Conservation (phyloP, 2,329 filamentous ascomycete species). For the Xylaria multiplex region DNA sequence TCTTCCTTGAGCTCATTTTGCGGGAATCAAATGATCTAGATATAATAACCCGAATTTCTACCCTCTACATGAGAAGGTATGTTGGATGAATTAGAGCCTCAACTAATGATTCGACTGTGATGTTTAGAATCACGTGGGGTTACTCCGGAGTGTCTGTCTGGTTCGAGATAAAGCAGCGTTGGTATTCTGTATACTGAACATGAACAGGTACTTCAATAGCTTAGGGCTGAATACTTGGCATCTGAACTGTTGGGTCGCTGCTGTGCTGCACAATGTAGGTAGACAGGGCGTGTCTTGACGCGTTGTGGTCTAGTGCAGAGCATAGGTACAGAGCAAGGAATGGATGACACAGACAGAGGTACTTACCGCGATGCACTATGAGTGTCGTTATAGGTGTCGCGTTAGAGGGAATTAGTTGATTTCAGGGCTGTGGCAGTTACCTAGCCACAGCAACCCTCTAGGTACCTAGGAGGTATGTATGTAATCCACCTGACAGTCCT, state of each 20-base stretch:
- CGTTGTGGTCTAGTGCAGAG: constrained; percentile 3
- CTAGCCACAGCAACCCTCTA: no score
- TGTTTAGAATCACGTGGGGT: constrained; percentile 16
- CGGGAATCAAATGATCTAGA: not conserved
- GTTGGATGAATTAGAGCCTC: not conserved
- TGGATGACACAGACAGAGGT: no score
- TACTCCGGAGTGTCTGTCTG: not conserved
- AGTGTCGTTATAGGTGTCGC: not conserved
- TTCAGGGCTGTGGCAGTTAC: not conserved
- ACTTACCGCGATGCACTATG: not conserved
- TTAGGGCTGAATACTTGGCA: constrained; percentile 22
- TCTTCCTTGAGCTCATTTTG: constrained; percentile 37
- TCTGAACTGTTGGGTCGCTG: not conserved
- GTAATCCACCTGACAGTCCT: not conserved
- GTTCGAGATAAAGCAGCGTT: not conserved
- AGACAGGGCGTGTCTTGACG: constrained; percentile 16
- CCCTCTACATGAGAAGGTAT: constrained; percentile 1
- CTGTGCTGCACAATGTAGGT: constrained; percentile 1
- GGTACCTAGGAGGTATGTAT: no score
- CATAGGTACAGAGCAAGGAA: not conserved
- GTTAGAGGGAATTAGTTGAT: not conserved
- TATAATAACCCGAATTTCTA: not conserved
- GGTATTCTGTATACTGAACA: constrained; percentile 3
- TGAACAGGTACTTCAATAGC: not conserved
- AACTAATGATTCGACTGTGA: constrained; percentile 3